Evolutionary conservation across 2,329 filamentous ascomycete species (phyloP).

Genomic region (Hymenoscyphus fructigenus): DNA sequence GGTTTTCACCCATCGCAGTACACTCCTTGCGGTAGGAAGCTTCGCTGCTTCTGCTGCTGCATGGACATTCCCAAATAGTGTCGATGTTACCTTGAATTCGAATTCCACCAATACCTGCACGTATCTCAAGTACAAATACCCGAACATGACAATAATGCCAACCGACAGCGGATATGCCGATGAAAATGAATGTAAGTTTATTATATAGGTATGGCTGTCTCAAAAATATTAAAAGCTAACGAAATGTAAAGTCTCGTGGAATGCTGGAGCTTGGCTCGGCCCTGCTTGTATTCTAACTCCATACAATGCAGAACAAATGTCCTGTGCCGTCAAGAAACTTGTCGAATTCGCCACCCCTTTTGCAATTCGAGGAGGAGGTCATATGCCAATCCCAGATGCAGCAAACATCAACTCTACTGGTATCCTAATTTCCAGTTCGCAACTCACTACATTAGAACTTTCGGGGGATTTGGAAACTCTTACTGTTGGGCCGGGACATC

Average conservation of each 20-base stretch:
- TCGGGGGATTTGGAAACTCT: slow-evolving; percentile 33
- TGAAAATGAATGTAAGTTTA: slow-evolving; percentile 19
- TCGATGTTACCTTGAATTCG: not conserved
- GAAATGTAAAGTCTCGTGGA: slow-evolving; percentile 21
- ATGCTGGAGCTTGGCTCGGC: slow-evolving; percentile 18
- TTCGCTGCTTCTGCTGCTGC: not conserved
- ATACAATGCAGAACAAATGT: slow-evolving; percentile 17
- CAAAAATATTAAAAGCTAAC: not conserved
- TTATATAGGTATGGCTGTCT: not conserved
- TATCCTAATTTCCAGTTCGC: slow-evolving; percentile 47
- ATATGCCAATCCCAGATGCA: slow-evolving; percentile 54
- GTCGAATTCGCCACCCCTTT: slow-evolving; percentile 39
- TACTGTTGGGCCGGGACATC: slow-evolving; percentile 38
- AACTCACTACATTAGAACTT: slow-evolving; percentile 18
- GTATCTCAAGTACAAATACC: slow-evolving; percentile 3
- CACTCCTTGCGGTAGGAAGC: not conserved
- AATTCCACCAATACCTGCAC: slow-evolving; percentile 2
- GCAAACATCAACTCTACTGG: slow-evolving; percentile 49
- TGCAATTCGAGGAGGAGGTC: slow-evolving; percentile 56
- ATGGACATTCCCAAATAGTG: not conserved
- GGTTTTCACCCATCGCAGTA: not conserved
- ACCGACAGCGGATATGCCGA: slow-evolving; percentile 15
- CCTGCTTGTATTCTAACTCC: slow-evolving; percentile 24
- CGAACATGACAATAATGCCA: slow-evolving; percentile 19
- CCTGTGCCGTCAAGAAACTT: slow-evolving; percentile 20